Base-by-base conservation (phyloP, 495 filamentous ascomycete genomes). In the Neurospora sp. region DNA sequence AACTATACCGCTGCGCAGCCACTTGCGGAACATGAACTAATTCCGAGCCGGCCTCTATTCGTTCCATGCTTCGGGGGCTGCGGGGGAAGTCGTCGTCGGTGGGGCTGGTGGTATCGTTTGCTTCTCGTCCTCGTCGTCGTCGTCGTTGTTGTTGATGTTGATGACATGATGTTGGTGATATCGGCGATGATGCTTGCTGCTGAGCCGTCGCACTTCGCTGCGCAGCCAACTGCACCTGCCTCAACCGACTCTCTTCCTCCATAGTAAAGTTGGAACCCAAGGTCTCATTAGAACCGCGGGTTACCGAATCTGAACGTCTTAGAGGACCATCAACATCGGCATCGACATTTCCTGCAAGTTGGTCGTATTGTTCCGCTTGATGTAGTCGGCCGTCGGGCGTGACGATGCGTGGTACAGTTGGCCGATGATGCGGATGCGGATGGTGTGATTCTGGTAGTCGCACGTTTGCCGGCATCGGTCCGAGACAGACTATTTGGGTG, bases 211-310 rank as follows among this genome's bases (percentile, higher is more conserved):
- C 20, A 20, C 70, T 74, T 41, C 44, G 59, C 12, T 74, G 74
- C 8, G 68, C 39, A 31, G 73, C 61, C 41, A 73, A 59, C n/a
- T 74, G 74, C 38, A 76, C 77, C 12, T 72, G 70, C 40, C 65
- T 72, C 14, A 77, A 35, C 3, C 72, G 73, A n/a, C 69, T 68
- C 73, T 84, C 83, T 59, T 87, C 83, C 45, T 85, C 83, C 20
- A 84, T 78, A 0, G 86, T 88, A 70, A 81, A 88, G 71, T 87
- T 85, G 69, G 84, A 86, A 31, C 86, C 85, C 10, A 87, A 72
- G 4, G 85, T 85, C 40, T 83, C 82, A 39, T 75, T 83, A n/a
- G 82, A 82, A 4, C 79, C 78, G 37, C 80, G 76, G 2, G 48
- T 71, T 2, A 65, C 44, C 5, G 72, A 73, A 12, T 74, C 74